Percentiles rank a stretch among this genome's conserved stretches.
phyloP scores from a whole-genome alignment of 2,329 filamentous ascomycete species.

The Sporothrix brasiliensis region DNA sequence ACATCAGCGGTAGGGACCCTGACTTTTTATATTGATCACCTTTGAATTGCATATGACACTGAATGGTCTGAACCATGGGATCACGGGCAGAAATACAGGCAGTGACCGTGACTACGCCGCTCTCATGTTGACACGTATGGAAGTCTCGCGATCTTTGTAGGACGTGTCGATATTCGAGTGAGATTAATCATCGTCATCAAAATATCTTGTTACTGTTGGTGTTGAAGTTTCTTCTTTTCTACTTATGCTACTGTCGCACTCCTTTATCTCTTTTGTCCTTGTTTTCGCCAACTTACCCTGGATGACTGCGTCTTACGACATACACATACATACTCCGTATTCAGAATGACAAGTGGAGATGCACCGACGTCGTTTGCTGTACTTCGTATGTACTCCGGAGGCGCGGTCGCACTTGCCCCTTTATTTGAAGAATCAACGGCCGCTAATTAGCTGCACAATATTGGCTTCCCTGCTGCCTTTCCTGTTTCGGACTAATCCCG shows the following conservation, averaged over 20 bases:
- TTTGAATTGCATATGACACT: background rate
- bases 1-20: background rate
- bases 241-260: too few species aligned
- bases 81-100: too few species aligned
- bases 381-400: too few species aligned
- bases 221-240: too few species aligned
- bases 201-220: too few species aligned
- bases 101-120: background rate
- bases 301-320: background rate
- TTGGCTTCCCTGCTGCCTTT: background rate
- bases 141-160: background rate
- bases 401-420: background rate
- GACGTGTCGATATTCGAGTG: too few species aligned
- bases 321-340: too few species aligned
- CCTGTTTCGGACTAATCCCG: background rate
- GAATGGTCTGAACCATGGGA: too few species aligned
- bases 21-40: constrained; percentile 2
- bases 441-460: constrained; percentile 13
- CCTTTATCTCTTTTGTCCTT: background rate
- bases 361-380: background rate
- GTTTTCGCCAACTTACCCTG: background rate
- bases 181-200: too few species aligned
- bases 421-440: constrained; percentile 26
- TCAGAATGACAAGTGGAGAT: background rate
- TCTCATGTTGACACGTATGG: background rate